Evolutionary conservation across 768 basidiomycete species (phyloP), one percentile per base, ranked within the genome.

Genomic region (Mrakia hoshinonis): DNA sequence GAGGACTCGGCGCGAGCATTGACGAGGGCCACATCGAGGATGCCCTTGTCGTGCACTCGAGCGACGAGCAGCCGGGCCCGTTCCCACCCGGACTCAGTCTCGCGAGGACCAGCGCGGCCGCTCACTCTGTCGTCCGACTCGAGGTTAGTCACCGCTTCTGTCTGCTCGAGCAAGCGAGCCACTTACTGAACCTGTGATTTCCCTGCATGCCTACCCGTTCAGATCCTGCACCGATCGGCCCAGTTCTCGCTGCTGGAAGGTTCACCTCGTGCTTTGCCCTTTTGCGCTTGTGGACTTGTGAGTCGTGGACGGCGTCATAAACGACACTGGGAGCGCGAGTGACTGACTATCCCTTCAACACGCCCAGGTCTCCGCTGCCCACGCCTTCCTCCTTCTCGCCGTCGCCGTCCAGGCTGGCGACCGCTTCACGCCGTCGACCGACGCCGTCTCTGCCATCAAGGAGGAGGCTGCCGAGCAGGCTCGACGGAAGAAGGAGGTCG

Each of bases 41-140:
- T 7, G 31, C 58, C 31, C 10, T 61, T 29, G 58, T 61, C 31
- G n/a, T 61, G 34, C 58, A 48, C 18, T 46, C 54, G 38, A 68
- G 54, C 43, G 67, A 68, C 36, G 67, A 58, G 39, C 46, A 48
- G 7, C 36, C 61, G 20, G 61, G 49, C 0, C 69, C 69, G 9
- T 70, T 72, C 49, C 70, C 70, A 18, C 70, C 70, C 4, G 70
- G 70, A 12, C 48, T 72, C n/a, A 55, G 51, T 20, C 65, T 72
- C 7, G 70, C 64, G 36, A 52, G 70, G n/a, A 58, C 51, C 38
- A 49, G 39, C 20, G 66, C 66, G 2, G 70, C 70, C 31, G 70
- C 70, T 12, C 70, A 72, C 39, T 72, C 70, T 22, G 46, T 72
- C 46, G 65, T 72, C 31, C 64, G 70, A 67, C 55, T 72, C 4